These are phyloP conservation scores for Phytophthora litchii DNA, from an alignment of 352 stramenopile species.

Conservation along the genomic window DNA sequence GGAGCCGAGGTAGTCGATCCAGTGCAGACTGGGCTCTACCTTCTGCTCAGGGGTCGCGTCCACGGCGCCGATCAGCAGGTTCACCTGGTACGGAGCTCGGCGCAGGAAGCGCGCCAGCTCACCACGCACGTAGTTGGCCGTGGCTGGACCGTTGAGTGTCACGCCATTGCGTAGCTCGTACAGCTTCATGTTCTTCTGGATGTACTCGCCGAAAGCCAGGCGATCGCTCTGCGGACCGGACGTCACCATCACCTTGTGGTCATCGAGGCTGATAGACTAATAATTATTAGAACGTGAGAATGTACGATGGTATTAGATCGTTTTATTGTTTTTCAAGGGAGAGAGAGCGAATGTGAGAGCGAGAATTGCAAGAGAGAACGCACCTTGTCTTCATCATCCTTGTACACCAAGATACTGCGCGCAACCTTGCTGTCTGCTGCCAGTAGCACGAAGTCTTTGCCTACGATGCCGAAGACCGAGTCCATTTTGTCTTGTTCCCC, in stretches of 20 bases:
- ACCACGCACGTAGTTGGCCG: constrained; percentile 84
- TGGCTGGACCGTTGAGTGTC: constrained; percentile 77
- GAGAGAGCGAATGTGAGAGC: neutral
- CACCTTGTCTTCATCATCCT: constrained; percentile 94
- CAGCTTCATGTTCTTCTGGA: constrained; percentile 93
- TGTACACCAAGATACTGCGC: constrained; percentile 93
- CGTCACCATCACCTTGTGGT: constrained; percentile 83
- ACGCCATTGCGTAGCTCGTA: constrained; percentile 90
- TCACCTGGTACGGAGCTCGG: constrained; percentile 87
- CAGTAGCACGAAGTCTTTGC: constrained; percentile 92
- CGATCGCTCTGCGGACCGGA: constrained; percentile 82
- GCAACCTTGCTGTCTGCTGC: constrained; percentile 90
- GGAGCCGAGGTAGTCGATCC: constrained; percentile 88
- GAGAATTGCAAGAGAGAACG: constrained; percentile 8
- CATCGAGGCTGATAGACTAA: constrained; percentile 78
- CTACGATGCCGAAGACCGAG: constrained; percentile 89
- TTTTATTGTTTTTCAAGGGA: neutral
- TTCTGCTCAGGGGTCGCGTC: constrained; percentile 44
- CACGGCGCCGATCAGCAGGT: constrained; percentile 80
- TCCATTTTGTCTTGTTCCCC: constrained; percentile 64
- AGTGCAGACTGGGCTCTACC: constrained; percentile 78
- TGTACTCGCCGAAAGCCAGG: constrained; percentile 85
- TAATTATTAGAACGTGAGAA: neutral
- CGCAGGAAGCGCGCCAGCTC: constrained; percentile 84
- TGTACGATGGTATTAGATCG: too few relatives aligned